Evolutionary conservation across 1,284 basidiomycete genomes (phyloP).

Genomic region (Leccinum subatratum): DNA sequence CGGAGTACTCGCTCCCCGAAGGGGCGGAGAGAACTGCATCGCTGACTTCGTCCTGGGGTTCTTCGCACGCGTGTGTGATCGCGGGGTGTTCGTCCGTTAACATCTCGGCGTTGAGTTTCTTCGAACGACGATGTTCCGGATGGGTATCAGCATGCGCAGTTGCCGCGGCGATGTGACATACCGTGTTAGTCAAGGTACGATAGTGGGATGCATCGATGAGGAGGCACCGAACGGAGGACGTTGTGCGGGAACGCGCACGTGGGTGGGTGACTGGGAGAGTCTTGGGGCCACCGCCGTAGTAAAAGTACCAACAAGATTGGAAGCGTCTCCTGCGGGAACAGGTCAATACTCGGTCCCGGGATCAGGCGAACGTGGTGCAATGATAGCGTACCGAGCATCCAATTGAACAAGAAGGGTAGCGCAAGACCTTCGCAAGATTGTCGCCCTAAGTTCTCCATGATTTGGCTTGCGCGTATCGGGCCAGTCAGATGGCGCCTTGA

Average conservation of each 20-base stretch:
- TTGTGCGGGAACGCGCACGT: constrained; percentile 42
- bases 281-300: constrained; percentile 50
- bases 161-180: constrained; percentile 63
- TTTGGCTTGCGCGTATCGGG: constrained; percentile 48
- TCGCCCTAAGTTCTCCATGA: constrained; percentile 71
- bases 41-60: constrained; percentile 48
- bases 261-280: constrained; percentile 36
- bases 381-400: constrained; percentile 70
- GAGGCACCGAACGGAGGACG: constrained; percentile 40
- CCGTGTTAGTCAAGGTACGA: constrained; percentile 61
- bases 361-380: constrained; percentile 5
- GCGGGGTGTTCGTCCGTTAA: constrained; percentile 21
- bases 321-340: constrained; percentile 66
- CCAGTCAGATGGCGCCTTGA: constrained; percentile 12
- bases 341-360: constrained; percentile 9
- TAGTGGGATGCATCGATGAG: constrained; percentile 57
- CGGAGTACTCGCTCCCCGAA: constrained; percentile 70
- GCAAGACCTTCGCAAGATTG: constrained; percentile 83
- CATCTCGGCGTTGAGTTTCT: constrained; percentile 19
- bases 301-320: constrained; percentile 85
- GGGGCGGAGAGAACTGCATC: constrained; percentile 52
- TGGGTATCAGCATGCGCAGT: constrained; percentile 54
- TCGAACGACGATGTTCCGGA: constrained; percentile 24
- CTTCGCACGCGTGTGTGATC: constrained; percentile 20
- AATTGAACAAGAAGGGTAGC: constrained; percentile 84